Conservation (phyloP, 2,329 filamentous ascomycete genomes). For the Drechslerella coelobrocha region DNA sequence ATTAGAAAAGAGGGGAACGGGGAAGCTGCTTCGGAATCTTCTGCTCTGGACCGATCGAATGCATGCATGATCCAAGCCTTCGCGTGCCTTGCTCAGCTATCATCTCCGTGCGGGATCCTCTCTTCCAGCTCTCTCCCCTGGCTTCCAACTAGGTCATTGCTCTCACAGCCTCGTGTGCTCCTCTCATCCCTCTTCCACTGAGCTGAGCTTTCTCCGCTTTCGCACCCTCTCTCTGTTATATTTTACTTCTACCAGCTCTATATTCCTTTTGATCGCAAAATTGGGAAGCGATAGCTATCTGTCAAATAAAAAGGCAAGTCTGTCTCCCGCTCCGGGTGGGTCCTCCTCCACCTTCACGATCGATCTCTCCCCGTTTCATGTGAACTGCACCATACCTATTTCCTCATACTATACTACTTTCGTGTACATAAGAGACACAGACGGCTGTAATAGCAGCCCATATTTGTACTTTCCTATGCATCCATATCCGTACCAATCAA, state of each 20-base stretch:
- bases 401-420: too few relatives aligned
- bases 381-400: too few relatives aligned
- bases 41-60: neutral
- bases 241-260: neutral
- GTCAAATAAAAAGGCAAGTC: constrained; percentile 9
- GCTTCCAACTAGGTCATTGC: too few relatives aligned
- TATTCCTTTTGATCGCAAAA: neutral
- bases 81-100: neutral
- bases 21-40: neutral
- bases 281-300: neutral
- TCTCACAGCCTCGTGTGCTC: neutral
- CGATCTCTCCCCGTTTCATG: constrained; percentile 4
- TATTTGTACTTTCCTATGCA: too few relatives aligned
- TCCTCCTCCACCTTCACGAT: neutral
- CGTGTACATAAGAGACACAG: too few relatives aligned
- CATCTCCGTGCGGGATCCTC: neutral
- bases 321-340: neutral
- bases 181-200: neutral
- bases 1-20: neutral
- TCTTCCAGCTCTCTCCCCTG: neutral
- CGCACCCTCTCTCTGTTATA: neutral
- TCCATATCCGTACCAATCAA: too few relatives aligned
- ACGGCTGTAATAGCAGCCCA: too few relatives aligned
- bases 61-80: neutral
- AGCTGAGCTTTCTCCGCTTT: too few relatives aligned